Conservation (phyloP, 805 yeast genomes). For the Pichia cephalocereana region DNA sequence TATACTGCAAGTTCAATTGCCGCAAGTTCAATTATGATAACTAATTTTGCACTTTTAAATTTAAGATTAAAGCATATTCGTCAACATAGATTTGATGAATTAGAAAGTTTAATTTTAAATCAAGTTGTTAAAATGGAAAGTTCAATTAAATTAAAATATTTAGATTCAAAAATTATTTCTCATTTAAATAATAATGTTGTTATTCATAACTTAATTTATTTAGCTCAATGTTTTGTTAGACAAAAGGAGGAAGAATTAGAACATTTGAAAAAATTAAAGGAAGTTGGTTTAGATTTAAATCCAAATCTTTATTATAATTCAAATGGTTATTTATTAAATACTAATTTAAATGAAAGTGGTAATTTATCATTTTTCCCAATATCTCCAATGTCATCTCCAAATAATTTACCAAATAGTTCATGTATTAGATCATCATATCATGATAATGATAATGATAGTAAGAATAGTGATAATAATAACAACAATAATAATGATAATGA, state of each 20-base stretch:
- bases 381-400: slow-evolving; percentile 26
- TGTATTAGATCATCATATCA: background rate
- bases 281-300: slow-evolving; percentile 4
- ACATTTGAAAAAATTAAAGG: slow-evolving; percentile 6
- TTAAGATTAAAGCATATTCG: slow-evolving; percentile 27
- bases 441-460: slow-evolving; percentile 6
- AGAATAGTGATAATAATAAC: background rate
- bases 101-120: slow-evolving; percentile 20
- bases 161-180: slow-evolving; percentile 10
- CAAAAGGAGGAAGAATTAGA: slow-evolving; percentile 16
- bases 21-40: slow-evolving; percentile 41
- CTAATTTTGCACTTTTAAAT: slow-evolving; percentile 36
- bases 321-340: slow-evolving; percentile 2
- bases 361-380: slow-evolving; percentile 8
- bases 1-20: slow-evolving; percentile 38
- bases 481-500: background rate
- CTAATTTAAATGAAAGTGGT: background rate
- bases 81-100: slow-evolving; percentile 22
- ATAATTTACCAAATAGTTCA: slow-evolving; percentile 12
- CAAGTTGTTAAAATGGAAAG: slow-evolving; percentile 18
- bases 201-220: slow-evolving; percentile 17
- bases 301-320: slow-evolving; percentile 2
- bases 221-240: slow-evolving; percentile 19
- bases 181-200: slow-evolving; percentile 12
- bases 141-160: slow-evolving; percentile 20